Conservation (phyloP, 495 filamentous ascomycete species). For the Geopyxis carbonaria region DNA sequence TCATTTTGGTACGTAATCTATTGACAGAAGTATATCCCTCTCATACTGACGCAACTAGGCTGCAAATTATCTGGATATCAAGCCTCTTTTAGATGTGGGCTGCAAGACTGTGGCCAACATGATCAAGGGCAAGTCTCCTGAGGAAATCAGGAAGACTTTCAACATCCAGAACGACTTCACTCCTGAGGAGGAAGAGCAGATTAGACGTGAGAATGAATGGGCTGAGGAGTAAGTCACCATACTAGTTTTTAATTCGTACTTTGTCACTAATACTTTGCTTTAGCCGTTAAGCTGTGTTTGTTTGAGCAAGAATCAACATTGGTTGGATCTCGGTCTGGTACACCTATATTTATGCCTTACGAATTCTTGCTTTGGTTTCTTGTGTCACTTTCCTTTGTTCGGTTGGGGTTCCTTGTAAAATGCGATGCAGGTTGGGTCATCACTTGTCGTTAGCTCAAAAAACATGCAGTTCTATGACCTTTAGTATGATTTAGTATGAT, state of each 20-base stretch:
- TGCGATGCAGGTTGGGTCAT: no score
- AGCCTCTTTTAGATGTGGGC: constrained; percentile 62
- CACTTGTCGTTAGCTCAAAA: no score
- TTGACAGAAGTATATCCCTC: not conserved
- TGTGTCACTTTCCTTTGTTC: no score
- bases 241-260: not conserved
- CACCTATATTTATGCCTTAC: no score
- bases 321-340: no score
- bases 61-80: constrained; percentile 68
- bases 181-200: constrained; percentile 67
- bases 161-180: constrained; percentile 76
- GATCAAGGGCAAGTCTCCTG: constrained; percentile 73
- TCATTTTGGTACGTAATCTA: constrained; percentile 64
- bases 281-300: constrained; percentile 5
- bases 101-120: constrained; percentile 77
- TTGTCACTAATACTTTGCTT: not conserved
- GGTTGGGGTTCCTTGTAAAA: no score
- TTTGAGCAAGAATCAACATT: no score
- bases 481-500: no score
- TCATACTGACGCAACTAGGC: constrained; percentile 28
- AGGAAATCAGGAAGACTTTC: constrained; percentile 70
- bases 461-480: no score
- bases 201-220: constrained; percentile 71
- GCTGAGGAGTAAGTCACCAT: constrained; percentile 42
- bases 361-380: no score